Conservation (phyloP, 2,329 filamentous ascomycete species). For the Paramyrothecium sp. region DNA sequence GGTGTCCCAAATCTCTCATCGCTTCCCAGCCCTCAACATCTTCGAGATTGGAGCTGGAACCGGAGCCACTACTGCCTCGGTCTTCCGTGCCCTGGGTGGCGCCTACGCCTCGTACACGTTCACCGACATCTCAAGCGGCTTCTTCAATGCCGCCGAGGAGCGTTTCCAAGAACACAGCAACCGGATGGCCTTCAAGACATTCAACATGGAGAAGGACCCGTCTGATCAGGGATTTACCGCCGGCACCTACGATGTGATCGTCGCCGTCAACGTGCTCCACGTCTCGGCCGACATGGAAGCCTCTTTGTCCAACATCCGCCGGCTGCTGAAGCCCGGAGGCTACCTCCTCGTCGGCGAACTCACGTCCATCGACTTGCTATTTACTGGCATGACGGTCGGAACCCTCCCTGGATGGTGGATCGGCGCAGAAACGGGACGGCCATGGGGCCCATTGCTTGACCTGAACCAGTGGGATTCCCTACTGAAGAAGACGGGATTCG, state of each 20-base stretch:
- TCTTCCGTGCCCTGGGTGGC: conserved; percentile 27
- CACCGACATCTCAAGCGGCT: background rate
- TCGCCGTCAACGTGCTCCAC: background rate
- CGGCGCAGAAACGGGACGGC: conserved; percentile 2
- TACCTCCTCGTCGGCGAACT: background rate
- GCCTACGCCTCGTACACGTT: background rate
- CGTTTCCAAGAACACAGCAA: background rate
- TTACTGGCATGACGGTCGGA: background rate
- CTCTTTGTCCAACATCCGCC: background rate
- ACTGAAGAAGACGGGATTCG: conserved; percentile 1
- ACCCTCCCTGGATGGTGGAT: conserved; percentile 12
- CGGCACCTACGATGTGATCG: background rate
- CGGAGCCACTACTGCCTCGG: conserved; percentile 34
- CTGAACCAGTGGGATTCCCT: conserved; percentile 1
- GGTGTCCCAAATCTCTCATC: conserved; percentile 6
- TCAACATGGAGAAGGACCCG: background rate
- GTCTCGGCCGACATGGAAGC: background rate
- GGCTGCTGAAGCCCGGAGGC: background rate
- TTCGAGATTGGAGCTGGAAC: conserved; percentile 41
- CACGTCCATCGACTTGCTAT: background rate
- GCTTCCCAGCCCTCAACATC: conserved; percentile 14
- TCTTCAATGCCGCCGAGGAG: background rate
- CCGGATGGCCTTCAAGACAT: background rate
- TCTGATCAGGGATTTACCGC: background rate
- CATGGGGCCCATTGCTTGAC: background rate